Evolutionary conservation across 306 rosid species (phyloP).

Genomic region (Dalbergia oliveri): DNA sequence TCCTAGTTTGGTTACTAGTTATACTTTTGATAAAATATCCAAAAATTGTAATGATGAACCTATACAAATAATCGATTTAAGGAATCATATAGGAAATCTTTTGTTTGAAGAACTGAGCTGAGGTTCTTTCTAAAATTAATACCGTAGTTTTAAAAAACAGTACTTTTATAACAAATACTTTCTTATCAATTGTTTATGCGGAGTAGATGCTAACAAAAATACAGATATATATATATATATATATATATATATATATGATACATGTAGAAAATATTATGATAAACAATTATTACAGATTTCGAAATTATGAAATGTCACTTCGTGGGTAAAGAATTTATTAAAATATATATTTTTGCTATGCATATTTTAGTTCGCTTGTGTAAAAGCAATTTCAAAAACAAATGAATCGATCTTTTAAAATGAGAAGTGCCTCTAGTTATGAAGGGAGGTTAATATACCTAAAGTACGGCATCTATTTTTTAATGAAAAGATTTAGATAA

Average conservation of each 20-base stretch:
- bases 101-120: background rate
- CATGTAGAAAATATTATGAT: conserved; percentile 9
- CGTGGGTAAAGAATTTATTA: conserved; percentile 2
- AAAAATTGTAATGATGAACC: background rate
- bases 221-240: background rate
- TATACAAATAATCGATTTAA: background rate
- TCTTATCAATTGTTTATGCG: background rate
- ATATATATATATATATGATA: too few species aligned
- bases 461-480: background rate
- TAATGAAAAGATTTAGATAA: background rate
- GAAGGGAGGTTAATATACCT: background rate
- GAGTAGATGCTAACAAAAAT: background rate
- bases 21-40: background rate
- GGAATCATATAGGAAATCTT: conserved; percentile 23
- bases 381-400: conserved; percentile 15
- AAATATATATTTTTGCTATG: background rate
- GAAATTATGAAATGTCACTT: conserved; percentile 18
- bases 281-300: conserved; percentile 14
- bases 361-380: background rate
- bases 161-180: conserved; percentile 9
- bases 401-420: conserved; percentile 15
- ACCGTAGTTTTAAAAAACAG: background rate
- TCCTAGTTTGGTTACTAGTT: background rate
- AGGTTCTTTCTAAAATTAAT: conserved; percentile 27
- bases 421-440: conserved; percentile 26